Evolutionary conservation across 164 flowering plant genomes (phyloP), one percentile per base, ranked within the genome.

Genomic region (Santalum album): DNA sequence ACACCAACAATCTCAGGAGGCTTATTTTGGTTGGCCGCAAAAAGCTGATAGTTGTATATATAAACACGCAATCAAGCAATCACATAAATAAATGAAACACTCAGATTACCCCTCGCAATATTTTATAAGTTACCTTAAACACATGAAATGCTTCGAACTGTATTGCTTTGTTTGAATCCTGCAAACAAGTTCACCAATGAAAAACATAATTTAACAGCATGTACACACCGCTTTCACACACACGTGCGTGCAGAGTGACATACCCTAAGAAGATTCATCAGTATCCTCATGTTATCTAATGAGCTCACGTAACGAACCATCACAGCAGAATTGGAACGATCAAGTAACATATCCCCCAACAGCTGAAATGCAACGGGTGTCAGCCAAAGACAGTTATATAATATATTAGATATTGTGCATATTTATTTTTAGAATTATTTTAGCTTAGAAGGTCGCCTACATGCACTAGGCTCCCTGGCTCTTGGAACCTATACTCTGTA

Each of bases 261-360:
- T 23, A 49, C 51, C 27, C 51, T 49, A 17, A 49, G 51, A 49
- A 49, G 51, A 17, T 49, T 49, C 51, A 49, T 49, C 51, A 49
- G 26, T n/a, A 49, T 23, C 51, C 51, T 49, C 51, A 49, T 12
- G 32, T 49, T 49, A 23, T 49, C 51, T n/a, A 23, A 23, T 49
- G 51, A 49, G 27, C 51, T 49, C n/a, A 25, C 51, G 12, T 49
- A 49, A 16, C 51, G 51, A 23, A 49, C 27, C 51, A 49, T 49
- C 26, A 49, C 51, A 22, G 27, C 27, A 23, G 51, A 49, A 24
- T 49, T 49, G 5, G 51, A 49, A 14, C 51, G 51, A 23, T 49
- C 51, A 6, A 49, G 32, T 14, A 49, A 25, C 26, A 49, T 49
- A 17, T 49, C 51, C 6, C 26, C 51, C 18, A 49, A 23, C 10